Evolutionary conservation across 257 asterid species (phyloP).

Genomic region (Solanum medicagineum): DNA sequence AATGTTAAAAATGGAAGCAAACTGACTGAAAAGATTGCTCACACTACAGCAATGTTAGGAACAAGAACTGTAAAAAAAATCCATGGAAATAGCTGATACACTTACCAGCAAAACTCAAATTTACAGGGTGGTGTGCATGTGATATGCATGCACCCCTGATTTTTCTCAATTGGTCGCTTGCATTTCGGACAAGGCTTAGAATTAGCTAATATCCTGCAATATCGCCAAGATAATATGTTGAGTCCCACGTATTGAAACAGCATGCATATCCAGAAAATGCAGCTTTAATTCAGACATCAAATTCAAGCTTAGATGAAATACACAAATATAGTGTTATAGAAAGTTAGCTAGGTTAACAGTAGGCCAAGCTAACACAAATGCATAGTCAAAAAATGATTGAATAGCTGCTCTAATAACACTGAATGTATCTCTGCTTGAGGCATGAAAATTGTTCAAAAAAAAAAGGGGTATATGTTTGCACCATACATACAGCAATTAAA

Average conservation of each 20-base stretch:
- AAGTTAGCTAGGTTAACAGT: not conserved
- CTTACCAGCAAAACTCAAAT: conserved; percentile 97
- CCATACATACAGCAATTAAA: not conserved
- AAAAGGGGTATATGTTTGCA: not conserved
- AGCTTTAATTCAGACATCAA: not conserved
- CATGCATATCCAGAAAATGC: not conserved
- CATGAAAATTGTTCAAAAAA: not conserved
- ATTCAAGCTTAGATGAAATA: not conserved
- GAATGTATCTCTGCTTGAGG: not conserved
- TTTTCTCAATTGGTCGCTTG: conserved; percentile 99
- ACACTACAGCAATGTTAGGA: not conserved
- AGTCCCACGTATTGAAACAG: not conserved
- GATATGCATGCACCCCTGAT: conserved; percentile 98
- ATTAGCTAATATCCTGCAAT: conserved; percentile 88
- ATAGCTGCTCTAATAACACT: not conserved
- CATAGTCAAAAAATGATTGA: not conserved
- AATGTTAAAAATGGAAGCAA: not conserved
- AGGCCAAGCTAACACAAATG: not conserved
- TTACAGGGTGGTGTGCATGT: conserved; percentile 98
- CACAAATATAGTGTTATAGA: not conserved
- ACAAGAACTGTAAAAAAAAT: not conserved
- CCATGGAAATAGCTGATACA: conserved; percentile 1
- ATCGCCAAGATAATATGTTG: conserved; percentile 7
- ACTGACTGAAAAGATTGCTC: not conserved
- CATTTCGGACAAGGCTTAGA: conserved; percentile 99